Evolutionary conservation across 2,329 filamentous ascomycete species (phyloP), one percentile per base, ranked within the genome.

Genomic region (Aspergillus japonicus): DNA sequence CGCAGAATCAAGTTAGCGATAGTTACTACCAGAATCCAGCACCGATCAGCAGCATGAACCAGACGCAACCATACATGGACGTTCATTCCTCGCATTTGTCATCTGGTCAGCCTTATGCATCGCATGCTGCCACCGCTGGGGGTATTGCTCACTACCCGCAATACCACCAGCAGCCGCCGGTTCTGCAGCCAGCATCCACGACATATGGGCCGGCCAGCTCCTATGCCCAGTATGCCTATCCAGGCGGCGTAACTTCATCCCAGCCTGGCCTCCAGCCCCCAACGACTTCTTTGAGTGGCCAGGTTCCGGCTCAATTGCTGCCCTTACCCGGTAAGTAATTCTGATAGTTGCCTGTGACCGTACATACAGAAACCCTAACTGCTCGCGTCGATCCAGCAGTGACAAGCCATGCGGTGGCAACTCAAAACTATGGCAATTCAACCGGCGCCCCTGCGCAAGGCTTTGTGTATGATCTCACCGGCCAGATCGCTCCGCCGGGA

Each of bases 401-500:
- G 60, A 72, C 69, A 47, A 76, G 71, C 52, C 67, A 75, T 56
- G 59, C 72, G 42, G 68, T 71, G 24, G 66, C 68, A 8, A 67
- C 73, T 23, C 73, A 76, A 33, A 71, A 72, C 0, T 81, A 80
- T 64, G 73, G 75, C 29, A 74, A 75, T 60, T 74, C 61, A 12
- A 71, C 76, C 14, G 73, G 70, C 14, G 68, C 73, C 71, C 75
- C 80, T 4, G 68, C 74, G 51, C 80, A 82, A 71, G 76, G 76
- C 51, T 81, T 78, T 66, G 71, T 78, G 19, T 92, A 90, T 72
- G 95, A 98, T 73, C 89, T 88, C 7, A 96, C 91, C n/a, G 95
- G 95, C 8, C 95, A 98, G 75, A 81, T 96, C 61, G 91, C 92
- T 19, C 95, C 95, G 8, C 90, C 91, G 3, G 94, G 94, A 31